These are phyloP conservation scores for Candida qinlingensis DNA, from an alignment of 805 yeast genomes.

Conservation along the genomic window DNA sequence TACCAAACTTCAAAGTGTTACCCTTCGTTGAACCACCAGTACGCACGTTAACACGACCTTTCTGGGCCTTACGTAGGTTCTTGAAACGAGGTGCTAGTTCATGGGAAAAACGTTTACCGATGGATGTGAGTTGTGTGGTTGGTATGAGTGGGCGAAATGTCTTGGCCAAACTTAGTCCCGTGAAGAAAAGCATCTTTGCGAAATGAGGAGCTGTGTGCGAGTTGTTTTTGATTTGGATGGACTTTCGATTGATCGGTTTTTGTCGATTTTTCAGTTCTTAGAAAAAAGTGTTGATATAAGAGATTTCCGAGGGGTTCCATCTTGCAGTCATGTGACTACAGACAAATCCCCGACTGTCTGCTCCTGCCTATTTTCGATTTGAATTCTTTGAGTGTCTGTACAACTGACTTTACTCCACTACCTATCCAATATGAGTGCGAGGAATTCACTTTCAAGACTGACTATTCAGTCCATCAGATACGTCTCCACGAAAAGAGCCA, in stretches of 20 bases:
- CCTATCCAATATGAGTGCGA: not conserved
- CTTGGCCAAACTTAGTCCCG: conserved; percentile 2
- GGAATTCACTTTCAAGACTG: not conserved
- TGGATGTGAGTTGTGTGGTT: not conserved
- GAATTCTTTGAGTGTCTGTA: no score
- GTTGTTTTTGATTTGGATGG: no score
- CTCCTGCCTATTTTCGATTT: no score
- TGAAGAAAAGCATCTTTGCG: not conserved
- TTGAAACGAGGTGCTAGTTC: conserved; percentile 27
- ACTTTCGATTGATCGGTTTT: no score
- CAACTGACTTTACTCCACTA: no score
- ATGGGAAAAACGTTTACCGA: conserved; percentile 25
- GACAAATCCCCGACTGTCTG: no score
- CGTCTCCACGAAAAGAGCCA: conserved; percentile 3
- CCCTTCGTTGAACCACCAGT: conserved; percentile 94
- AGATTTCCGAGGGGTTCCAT: no score
- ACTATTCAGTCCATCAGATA: not conserved
- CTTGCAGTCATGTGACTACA: no score
- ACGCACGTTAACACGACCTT: conserved; percentile 91
- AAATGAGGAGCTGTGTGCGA: no score
- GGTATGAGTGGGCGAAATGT: not conserved
- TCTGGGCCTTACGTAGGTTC: conserved; percentile 62
- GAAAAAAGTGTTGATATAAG: no score
- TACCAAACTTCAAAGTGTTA: conserved; percentile 73
- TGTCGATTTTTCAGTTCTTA: no score